phyloP scores from a whole-genome alignment of 805 yeast genomes.

The Metschnikowia proteae region DNA sequence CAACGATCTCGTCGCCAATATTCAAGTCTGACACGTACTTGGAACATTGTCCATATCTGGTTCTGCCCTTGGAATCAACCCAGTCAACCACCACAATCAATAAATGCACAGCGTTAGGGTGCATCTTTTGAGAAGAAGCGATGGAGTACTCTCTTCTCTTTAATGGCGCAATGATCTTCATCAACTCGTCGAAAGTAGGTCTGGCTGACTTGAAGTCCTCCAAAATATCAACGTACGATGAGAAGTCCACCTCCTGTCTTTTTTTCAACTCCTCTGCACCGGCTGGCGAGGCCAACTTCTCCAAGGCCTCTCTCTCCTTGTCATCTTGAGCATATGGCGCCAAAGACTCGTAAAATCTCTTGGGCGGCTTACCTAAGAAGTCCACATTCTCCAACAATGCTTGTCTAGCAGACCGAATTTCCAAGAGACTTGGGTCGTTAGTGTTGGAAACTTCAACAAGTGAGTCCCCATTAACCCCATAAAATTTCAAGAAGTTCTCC shows the following conservation, averaged over 20 bases:
- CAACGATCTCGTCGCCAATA: conserved; percentile 83
- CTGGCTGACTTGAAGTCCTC: conserved; percentile 76
- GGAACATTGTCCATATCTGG: conserved; percentile 91
- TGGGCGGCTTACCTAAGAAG: conserved; percentile 92
- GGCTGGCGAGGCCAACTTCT: conserved; percentile 63
- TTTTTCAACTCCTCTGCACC: conserved; percentile 84
- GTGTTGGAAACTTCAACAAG: conserved; percentile 68
- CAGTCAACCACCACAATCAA: conserved; percentile 95
- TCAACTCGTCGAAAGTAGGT: conserved; percentile 68
- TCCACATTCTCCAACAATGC: conserved; percentile 77
- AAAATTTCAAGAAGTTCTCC: conserved; percentile 61
- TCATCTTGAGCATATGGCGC: conserved; percentile 70
- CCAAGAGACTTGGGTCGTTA: conserved; percentile 54
- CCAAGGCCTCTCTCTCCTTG: conserved; percentile 57
- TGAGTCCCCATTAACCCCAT: conserved; percentile 67
- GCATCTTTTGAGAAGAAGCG: conserved; percentile 92
- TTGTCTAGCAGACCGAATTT: conserved; percentile 80
- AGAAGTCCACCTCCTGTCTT: conserved; percentile 80
- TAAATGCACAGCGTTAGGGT: conserved; percentile 86
- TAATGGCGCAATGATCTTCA: conserved; percentile 72
- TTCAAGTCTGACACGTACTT: conserved; percentile 77
- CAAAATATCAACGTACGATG: conserved; percentile 76
- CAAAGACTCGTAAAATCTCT: conserved; percentile 84
- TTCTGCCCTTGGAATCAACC: conserved; percentile 81
- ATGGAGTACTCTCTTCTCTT: conserved; percentile 97